Conservation (phyloP, 768 basidiomycete species). For the Suillus luteus region DNA sequence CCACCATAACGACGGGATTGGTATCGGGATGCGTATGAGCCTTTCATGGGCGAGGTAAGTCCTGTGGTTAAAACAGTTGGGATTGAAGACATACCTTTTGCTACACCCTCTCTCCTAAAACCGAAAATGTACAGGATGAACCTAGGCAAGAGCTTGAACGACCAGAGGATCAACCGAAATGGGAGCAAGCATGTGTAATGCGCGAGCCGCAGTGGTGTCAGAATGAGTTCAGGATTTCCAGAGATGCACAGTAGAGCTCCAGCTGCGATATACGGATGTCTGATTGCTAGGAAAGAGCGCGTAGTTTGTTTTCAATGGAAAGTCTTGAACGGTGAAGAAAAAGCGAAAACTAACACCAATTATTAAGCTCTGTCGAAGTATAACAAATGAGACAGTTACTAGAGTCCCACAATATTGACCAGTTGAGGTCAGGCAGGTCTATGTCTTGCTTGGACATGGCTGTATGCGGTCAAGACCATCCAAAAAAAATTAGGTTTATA, state of each 20-base stretch:
- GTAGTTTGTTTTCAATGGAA: neutral
- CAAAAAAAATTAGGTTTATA: neutral
- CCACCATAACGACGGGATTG: conserved; percentile 14
- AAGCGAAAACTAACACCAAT: conserved; percentile 7
- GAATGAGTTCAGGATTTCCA: conserved; percentile 1
- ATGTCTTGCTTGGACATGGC: neutral
- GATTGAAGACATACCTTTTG: neutral
- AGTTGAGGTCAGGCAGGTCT: neutral
- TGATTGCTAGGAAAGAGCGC: neutral
- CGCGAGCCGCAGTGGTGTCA: conserved; percentile 3
- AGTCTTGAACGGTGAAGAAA: neutral
- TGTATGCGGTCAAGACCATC: neutral
- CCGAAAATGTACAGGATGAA: conserved; percentile 8
- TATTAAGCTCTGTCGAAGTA: neutral
- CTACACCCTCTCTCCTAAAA: conserved; percentile 8
- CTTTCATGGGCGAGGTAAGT: neutral
- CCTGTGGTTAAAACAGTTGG: neutral
- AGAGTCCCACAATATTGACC: neutral
- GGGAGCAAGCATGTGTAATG: neutral
- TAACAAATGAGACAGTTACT: neutral
- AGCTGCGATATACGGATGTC: conserved; percentile 6
- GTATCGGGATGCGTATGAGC: conserved; percentile 9
- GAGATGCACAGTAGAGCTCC: neutral
- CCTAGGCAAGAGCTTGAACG: conserved; percentile 2
- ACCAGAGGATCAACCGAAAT: neutral